phyloP scores from a whole-genome alignment of 2,329 filamentous ascomycete genomes.

The Proliferodiscus dingleyae region DNA sequence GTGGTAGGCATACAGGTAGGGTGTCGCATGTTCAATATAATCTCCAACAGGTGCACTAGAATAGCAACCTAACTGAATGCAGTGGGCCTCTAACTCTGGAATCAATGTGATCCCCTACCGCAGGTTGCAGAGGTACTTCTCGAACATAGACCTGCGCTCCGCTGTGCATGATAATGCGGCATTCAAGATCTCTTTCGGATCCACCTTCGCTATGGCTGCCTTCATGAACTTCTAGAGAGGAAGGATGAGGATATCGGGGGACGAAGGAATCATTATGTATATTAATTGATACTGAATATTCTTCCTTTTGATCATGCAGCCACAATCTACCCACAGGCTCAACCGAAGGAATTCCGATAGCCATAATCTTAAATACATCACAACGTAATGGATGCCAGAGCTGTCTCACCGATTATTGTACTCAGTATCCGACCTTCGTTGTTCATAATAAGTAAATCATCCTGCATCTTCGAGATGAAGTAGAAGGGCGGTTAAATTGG shows the following conservation, averaged over 20 bases:
- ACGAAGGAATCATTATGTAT: background rate
- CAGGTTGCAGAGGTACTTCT: slow-evolving; percentile 44
- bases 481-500: slow-evolving; percentile 36
- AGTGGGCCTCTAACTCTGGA: slow-evolving; percentile 47
- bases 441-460: no score
- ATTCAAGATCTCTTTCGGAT: slow-evolving; percentile 54
- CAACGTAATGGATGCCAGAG: no score
- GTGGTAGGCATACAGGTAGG: slow-evolving; percentile 44
- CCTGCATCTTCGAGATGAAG: background rate
- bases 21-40: background rate
- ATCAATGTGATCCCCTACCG: slow-evolving; percentile 39
- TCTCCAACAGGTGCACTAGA: background rate
- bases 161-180: slow-evolving; percentile 34
- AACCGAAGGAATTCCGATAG: no score
- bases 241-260: no score
- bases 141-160: slow-evolving; percentile 42
- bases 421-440: no score
- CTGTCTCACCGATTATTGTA: background rate
- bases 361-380: no score
- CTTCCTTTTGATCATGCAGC: background rate
- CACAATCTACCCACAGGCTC: no score
- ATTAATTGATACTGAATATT: background rate
- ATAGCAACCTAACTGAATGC: slow-evolving; percentile 9
- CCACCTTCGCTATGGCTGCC: slow-evolving; percentile 66
- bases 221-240: slow-evolving; percentile 53